A percentile compares a stretch with the other conserved stretches of the same genome.
phyloP scores from a whole-genome alignment of 2,329 filamentous ascomycete species.

The Phyllosticta citribraziliensis region DNA sequence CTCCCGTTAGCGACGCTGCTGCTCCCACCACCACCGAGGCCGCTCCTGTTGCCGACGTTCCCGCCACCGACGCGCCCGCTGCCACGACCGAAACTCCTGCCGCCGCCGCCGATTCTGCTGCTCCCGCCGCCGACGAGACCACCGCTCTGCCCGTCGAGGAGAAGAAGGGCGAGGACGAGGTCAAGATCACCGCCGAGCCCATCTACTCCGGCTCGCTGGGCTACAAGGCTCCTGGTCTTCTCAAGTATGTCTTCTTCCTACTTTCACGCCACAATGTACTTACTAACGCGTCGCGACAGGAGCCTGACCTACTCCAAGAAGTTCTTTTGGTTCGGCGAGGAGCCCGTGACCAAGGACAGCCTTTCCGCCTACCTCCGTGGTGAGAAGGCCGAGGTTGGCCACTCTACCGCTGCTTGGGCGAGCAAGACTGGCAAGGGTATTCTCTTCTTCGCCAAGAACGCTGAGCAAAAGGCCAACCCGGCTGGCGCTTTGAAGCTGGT shows the following conservation, averaged over 20 bases:
- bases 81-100: slow-evolving; percentile 22
- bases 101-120: slow-evolving; percentile 25
- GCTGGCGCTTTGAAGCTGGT: slow-evolving; percentile 79
- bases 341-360: slow-evolving; percentile 62
- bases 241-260: slow-evolving; percentile 59
- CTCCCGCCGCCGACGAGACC: slow-evolving; percentile 28
- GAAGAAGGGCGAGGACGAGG: slow-evolving; percentile 26
- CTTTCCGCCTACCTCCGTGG: slow-evolving; percentile 70
- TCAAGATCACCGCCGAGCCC: slow-evolving; percentile 47
- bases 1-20: background rate
- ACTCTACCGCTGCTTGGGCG: slow-evolving; percentile 80
- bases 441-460: slow-evolving; percentile 79
- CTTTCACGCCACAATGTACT: background rate
- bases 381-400: slow-evolving; percentile 73
- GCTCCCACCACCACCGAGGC: slow-evolving; percentile 16
- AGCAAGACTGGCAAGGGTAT: slow-evolving; percentile 91
- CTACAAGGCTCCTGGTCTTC: slow-evolving; percentile 81
- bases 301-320: slow-evolving; percentile 86
- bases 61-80: slow-evolving; percentile 24
- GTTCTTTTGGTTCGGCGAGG: slow-evolving; percentile 62
- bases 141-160: slow-evolving; percentile 19
- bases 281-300: slow-evolving; percentile 38
- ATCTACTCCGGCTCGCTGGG: slow-evolving; percentile 76
- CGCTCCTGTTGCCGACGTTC: slow-evolving; percentile 34
- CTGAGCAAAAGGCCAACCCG: slow-evolving; percentile 70